phyloP scores from a whole-genome alignment of 2,329 filamentous ascomycete species.

The Claviceps sp. region DNA sequence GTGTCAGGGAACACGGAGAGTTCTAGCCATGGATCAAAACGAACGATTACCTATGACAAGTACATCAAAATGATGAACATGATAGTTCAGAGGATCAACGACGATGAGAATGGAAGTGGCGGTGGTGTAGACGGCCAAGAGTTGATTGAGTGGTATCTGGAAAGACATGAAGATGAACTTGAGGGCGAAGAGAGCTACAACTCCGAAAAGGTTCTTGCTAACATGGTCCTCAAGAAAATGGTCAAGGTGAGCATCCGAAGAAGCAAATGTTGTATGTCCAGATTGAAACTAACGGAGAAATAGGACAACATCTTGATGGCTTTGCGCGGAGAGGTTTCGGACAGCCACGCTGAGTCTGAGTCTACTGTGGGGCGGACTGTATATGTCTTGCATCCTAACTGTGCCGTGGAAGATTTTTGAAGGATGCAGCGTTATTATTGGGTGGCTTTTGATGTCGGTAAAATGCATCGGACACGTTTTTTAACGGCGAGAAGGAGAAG shows the following conservation, averaged over 20 bases:
- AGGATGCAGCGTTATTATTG: background rate
- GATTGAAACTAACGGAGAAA: conserved; percentile 20
- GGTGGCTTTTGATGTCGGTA: background rate
- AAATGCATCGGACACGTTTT: background rate
- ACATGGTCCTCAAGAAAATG: conserved; percentile 88
- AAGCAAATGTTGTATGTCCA: background rate
- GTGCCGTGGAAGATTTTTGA: conserved; percentile 57
- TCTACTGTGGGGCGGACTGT: conserved; percentile 34
- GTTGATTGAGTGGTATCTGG: conserved; percentile 79
- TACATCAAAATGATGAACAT: conserved; percentile 84
- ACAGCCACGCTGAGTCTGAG: conserved; percentile 31
- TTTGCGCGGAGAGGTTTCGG: conserved; percentile 49
- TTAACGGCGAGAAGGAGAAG: background rate
- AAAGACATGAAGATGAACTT: conserved; percentile 76
- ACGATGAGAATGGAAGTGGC: conserved; percentile 62
- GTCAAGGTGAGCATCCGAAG: conserved; percentile 57
- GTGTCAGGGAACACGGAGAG: conserved; percentile 10
- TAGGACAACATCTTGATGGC: conserved; percentile 83
- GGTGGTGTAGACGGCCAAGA: conserved; percentile 79
- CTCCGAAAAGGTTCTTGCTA: conserved; percentile 56
- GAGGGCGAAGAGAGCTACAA: conserved; percentile 70
- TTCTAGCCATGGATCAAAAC: conserved; percentile 40
- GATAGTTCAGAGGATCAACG: conserved; percentile 69
- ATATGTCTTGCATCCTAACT: conserved; percentile 92
- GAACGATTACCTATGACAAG: conserved; percentile 89